These are phyloP conservation scores for Coprinopsis strossmayeri DNA, from an alignment of 768 basidiomycete species.

Conservation along the genomic window DNA sequence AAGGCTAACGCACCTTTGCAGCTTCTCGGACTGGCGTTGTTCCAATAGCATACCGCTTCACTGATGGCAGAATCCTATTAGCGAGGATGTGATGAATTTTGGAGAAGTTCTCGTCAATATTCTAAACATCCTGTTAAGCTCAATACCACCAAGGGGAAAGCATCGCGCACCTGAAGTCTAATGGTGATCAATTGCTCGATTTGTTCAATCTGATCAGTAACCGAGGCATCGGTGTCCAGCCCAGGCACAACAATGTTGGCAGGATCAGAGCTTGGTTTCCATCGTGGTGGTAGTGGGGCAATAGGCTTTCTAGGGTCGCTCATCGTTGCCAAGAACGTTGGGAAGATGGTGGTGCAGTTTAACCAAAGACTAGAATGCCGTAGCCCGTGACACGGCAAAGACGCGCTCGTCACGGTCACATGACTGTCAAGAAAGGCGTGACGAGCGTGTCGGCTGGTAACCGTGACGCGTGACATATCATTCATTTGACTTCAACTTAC, in stretches of 20 bases:
- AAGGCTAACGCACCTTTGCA: constrained; percentile 74
- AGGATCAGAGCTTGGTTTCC: constrained; percentile 61
- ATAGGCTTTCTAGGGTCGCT: constrained; percentile 28
- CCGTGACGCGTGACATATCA: too few species aligned
- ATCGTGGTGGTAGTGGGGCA: constrained; percentile 57
- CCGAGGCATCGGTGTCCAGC: constrained; percentile 59
- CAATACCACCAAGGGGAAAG: neutral
- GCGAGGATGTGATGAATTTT: constrained; percentile 83
- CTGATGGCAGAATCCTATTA: constrained; percentile 74
- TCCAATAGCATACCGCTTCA: constrained; percentile 83
- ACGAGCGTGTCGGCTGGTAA: too few species aligned
- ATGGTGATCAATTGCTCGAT: constrained; percentile 94
- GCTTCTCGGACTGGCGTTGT: constrained; percentile 88
- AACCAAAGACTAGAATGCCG: neutral
- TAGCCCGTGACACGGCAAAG: neutral
- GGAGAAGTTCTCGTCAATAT: constrained; percentile 91
- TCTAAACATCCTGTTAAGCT: constrained; percentile 32
- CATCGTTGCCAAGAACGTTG: neutral
- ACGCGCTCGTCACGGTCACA: neutral
- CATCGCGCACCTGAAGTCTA: constrained; percentile 65
- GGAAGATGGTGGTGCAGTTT: too few species aligned
- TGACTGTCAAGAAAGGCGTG: too few species aligned
- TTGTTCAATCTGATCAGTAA: constrained; percentile 84
- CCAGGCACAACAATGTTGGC: constrained; percentile 63
- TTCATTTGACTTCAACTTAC: too few species aligned